A percentile compares a stretch with the other conserved stretches of the same genome.
Conservation (phyloP, 1,139 yeast genomes). For the Nakaseomyces kungkrabaensis region DNA sequence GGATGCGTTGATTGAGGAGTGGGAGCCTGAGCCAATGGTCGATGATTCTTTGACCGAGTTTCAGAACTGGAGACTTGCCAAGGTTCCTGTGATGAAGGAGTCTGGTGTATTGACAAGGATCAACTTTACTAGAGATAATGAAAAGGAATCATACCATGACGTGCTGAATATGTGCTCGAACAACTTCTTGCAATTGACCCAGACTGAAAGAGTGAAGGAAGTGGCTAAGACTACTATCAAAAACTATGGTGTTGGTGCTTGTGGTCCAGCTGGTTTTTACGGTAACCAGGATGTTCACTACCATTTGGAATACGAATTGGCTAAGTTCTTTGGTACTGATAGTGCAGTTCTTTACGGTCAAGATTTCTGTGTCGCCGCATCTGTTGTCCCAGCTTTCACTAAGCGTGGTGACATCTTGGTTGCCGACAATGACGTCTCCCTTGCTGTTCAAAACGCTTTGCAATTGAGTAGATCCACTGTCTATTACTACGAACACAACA, state of each 20-base stretch:
- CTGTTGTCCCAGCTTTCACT: conserved; percentile 92
- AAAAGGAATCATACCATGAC: conserved; percentile 25
- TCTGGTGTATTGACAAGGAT: conserved; percentile 44
- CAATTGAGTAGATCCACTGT: conserved; percentile 79
- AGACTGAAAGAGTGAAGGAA: conserved; percentile 38
- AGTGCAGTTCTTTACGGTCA: conserved; percentile 84
- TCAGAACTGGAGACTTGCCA: conserved; percentile 43
- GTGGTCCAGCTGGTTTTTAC: conserved; percentile 97
- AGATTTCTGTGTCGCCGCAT: conserved; percentile 82
- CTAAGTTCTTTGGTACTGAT: conserved; percentile 67
- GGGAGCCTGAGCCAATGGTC: conserved; percentile 84
- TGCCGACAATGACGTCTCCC: conserved; percentile 70
- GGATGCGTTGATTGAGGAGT: conserved; percentile 76
- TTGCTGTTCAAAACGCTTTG: conserved; percentile 82
- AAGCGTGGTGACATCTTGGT: conserved; percentile 91
- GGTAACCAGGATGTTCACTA: conserved; percentile 93
- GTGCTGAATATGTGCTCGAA: conserved; percentile 55
- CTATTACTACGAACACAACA: conserved; percentile 79
- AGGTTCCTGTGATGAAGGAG: conserved; percentile 56
- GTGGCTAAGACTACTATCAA: conserved; percentile 52
- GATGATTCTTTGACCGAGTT: conserved; percentile 42
- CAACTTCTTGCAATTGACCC: conserved; percentile 54
- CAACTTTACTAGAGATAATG: conserved; percentile 26
- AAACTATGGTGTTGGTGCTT: conserved; percentile 89
- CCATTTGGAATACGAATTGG: conserved; percentile 64